Evolutionary conservation across 768 basidiomycete genomes (phyloP).

Genomic region (Tremella yokohamensis): DNA sequence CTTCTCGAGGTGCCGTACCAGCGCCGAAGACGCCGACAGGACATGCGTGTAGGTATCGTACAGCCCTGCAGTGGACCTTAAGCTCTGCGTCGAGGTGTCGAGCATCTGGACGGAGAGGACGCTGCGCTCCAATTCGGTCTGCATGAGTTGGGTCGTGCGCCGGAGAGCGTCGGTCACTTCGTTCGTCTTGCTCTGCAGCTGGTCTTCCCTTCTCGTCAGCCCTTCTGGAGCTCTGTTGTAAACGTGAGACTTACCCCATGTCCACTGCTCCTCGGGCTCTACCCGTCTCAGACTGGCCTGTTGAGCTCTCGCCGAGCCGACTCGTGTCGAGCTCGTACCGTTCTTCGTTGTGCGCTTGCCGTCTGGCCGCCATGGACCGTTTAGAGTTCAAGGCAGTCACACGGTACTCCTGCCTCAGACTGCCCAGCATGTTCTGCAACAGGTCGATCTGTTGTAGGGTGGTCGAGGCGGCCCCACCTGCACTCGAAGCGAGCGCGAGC

Average conservation of each 20-base stretch:
- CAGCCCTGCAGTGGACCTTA: slow-evolving; percentile 68
- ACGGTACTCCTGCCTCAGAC: too few relatives aligned
- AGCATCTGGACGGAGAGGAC: slow-evolving; percentile 82
- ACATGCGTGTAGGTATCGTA: slow-evolving; percentile 60
- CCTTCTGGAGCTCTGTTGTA: too few relatives aligned
- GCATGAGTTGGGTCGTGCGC: slow-evolving; percentile 80
- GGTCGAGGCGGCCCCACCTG: too few relatives aligned
- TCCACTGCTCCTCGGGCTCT: neutral
- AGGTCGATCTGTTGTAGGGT: too few relatives aligned
- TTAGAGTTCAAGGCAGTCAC: too few relatives aligned
- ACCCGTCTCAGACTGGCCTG: too few relatives aligned
- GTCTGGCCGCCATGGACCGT: too few relatives aligned
- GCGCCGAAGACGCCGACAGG: slow-evolving; percentile 72
- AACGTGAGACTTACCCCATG: neutral
- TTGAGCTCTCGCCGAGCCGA: too few relatives aligned
- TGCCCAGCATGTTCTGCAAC: too few relatives aligned
- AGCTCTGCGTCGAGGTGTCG: slow-evolving; percentile 72
- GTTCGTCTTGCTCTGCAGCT: slow-evolving; percentile 79
- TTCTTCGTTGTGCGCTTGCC: too few relatives aligned
- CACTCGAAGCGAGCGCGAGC: neutral
- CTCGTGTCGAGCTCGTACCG: too few relatives aligned
- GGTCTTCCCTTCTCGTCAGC: slow-evolving; percentile 68
- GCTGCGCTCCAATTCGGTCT: slow-evolving; percentile 83
- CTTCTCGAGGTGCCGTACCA: slow-evolving; percentile 82
- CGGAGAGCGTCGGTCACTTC: slow-evolving; percentile 84